Evolutionary conservation across 1,139 yeast genomes (phyloP).

Genomic region (Schwanniomyces etchellsii): DNA sequence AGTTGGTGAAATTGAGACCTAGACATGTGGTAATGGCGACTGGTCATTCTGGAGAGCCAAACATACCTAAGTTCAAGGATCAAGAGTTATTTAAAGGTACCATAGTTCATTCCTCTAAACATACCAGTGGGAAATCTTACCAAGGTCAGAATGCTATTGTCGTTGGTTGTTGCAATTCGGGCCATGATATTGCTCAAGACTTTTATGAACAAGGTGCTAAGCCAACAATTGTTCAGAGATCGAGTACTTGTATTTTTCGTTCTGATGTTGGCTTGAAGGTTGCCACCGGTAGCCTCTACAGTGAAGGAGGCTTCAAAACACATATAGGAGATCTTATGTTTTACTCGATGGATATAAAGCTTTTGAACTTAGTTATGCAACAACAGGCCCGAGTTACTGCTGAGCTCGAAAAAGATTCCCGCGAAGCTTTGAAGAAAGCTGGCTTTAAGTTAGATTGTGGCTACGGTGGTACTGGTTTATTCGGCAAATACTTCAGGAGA

Average conservation of each 20-base stretch:
- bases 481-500: constrained; percentile 31
- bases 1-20: constrained; percentile 2
- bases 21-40: constrained; percentile 24
- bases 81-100: constrained; percentile 31
- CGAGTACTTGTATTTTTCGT: constrained; percentile 36
- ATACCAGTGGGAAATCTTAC: constrained; percentile 32
- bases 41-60: constrained; percentile 40
- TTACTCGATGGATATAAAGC: constrained; percentile 22
- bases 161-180: constrained; percentile 39
- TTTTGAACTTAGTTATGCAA: constrained; percentile 14
- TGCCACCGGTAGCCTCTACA: constrained; percentile 24
- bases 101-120: constrained; percentile 33
- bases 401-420: constrained; percentile 22
- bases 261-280: constrained; percentile 25
- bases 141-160: constrained; percentile 35
- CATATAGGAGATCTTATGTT: constrained; percentile 31
- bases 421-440: constrained; percentile 20
- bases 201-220: constrained; percentile 37
- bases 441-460: constrained; percentile 40
- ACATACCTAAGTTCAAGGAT: constrained; percentile 30
- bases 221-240: constrained; percentile 38
- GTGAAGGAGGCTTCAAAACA: constrained; percentile 27
- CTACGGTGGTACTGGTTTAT: constrained; percentile 36
- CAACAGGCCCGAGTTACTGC: constrained; percentile 4
- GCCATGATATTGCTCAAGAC: constrained; percentile 42